A percentile compares a stretch with the other conserved stretches of the same genome.
These are phyloP conservation scores for Jimgerdemannia lactiflua DNA, from an alignment of 192 early-diverging fungal genomes.

Conservation along the genomic window DNA sequence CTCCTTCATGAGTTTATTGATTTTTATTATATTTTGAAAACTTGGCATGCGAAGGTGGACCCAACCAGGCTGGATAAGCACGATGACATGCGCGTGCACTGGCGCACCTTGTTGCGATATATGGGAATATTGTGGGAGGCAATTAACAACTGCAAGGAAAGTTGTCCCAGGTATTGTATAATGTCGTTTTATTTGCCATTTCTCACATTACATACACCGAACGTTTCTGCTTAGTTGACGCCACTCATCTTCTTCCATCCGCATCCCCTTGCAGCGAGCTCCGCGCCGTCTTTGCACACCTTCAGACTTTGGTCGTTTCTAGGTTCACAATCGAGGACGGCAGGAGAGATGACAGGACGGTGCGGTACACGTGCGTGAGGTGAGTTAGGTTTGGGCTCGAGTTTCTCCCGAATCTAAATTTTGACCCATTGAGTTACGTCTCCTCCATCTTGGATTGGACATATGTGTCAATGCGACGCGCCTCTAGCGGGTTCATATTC, in stretches of 20 bases:
- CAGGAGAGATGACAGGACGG: conserved; percentile 4
- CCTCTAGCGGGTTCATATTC: conserved; percentile 66
- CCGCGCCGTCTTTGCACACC: conserved; percentile 39
- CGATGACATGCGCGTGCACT: conserved; percentile 35
- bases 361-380: conserved; percentile 40
- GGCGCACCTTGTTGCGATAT: conserved; percentile 46
- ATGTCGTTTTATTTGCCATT: neutral
- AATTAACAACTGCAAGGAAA: conserved; percentile 40
- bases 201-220: no score
- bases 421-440: no score
- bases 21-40: neutral
- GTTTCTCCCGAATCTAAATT: no score
- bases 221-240: no score
- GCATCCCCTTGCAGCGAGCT: conserved; percentile 29
- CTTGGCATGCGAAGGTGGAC: conserved; percentile 19
- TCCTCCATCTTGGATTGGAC: no score
- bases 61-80: conserved; percentile 22
- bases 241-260: no score
- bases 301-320: conserved; percentile 35
- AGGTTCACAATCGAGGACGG: conserved; percentile 31
- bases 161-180: conserved; percentile 21
- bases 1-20: no score
- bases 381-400: conserved; percentile 3
- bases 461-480: neutral
- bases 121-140: conserved; percentile 41